Evolutionary conservation across 73 alveolate species (phyloP).

Genomic region (Paramecium biaurelia): DNA sequence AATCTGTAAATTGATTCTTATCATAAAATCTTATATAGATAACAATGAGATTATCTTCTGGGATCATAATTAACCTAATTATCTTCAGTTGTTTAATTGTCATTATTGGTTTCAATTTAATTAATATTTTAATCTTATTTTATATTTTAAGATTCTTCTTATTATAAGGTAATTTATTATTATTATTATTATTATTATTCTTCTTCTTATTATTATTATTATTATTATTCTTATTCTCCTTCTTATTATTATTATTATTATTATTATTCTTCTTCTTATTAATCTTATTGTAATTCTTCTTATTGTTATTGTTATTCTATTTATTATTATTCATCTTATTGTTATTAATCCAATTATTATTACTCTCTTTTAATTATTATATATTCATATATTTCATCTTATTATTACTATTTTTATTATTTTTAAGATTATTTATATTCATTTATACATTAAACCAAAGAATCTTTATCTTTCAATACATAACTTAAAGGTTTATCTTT

Average conservation of each 20-base stretch:
- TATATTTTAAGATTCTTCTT: not conserved
- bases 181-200: not conserved
- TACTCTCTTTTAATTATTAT: not conserved
- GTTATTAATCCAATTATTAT: not conserved
- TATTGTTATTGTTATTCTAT: too few relatives aligned
- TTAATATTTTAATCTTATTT: not conserved
- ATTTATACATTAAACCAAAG: not conserved
- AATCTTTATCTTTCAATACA: constrained; percentile 2
- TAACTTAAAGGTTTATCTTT: constrained; percentile 31
- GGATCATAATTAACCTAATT: constrained; percentile 34
- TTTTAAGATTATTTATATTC: not conserved
- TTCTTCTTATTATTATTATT: not conserved
- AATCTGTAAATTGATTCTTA: not conserved
- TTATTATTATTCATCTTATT: not conserved
- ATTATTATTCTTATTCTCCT: not conserved
- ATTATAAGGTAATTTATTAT: not conserved
- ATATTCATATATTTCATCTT: not conserved
- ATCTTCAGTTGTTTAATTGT: not conserved
- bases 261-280: not conserved
- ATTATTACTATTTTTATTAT: not conserved
- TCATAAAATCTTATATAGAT: constrained; percentile 32
- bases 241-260: not conserved
- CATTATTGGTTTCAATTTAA: not conserved
- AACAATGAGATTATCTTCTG: constrained; percentile 48
- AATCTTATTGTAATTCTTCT: not conserved